Conservation (phyloP, 139 green algal species). For the Edaphochlamys debaryana region DNA sequence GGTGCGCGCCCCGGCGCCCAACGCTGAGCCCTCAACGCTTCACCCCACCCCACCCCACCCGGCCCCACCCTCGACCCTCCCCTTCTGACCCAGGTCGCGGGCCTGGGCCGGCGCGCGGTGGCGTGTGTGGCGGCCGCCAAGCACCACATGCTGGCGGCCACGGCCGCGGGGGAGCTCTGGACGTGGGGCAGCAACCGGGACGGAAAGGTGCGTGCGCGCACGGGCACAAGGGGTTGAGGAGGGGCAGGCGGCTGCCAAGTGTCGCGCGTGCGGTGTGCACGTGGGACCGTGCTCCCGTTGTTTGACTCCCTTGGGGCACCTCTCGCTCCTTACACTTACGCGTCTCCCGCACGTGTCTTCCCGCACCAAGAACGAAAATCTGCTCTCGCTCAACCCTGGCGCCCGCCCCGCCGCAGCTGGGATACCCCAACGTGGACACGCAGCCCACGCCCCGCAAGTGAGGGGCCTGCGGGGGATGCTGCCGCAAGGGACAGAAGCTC, state of each 20-base stretch:
- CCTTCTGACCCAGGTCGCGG: constrained; percentile 47
- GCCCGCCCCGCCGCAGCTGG: constrained; percentile 60
- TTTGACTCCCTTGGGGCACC: too few species aligned
- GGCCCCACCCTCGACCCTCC: background rate
- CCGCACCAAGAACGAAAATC: too few species aligned
- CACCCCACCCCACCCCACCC: too few species aligned
- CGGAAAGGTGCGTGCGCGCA: constrained; percentile 49
- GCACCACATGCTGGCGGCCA: constrained; percentile 88
- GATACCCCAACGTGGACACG: constrained; percentile 76
- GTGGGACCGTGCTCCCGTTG: too few species aligned
- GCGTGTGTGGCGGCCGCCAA: constrained; percentile 78
- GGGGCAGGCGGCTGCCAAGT: background rate
- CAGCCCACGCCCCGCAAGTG: constrained; percentile 79
- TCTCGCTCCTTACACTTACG: too few species aligned
- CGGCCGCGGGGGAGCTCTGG: constrained; percentile 81
- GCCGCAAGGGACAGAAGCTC: background rate
- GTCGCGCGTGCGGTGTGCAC: too few species aligned
- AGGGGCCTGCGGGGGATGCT: background rate
- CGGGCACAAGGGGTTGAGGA: background rate
- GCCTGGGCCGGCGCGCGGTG: constrained; percentile 57
- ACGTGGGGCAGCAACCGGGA: constrained; percentile 82
- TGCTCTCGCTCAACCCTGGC: background rate
- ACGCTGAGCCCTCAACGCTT: too few species aligned
- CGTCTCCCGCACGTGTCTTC: too few species aligned
- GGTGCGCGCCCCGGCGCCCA: too few species aligned